These are phyloP conservation scores for Pyricularia pennisetigena DNA, from an alignment of 2,329 filamentous ascomycete genomes.

Conservation along the genomic window DNA sequence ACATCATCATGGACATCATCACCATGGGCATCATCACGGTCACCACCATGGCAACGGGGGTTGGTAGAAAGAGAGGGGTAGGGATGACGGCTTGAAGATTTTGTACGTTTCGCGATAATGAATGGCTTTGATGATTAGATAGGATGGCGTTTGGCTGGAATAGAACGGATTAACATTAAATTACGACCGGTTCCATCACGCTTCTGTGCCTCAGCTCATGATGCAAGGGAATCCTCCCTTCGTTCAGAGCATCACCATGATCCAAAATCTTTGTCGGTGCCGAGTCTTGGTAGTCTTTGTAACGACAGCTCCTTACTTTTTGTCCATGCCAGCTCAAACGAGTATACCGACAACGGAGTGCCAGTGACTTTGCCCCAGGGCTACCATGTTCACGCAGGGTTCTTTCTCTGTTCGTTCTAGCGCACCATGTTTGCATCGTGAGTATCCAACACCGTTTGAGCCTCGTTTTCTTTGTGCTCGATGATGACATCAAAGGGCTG, in stretches of 20 bases:
- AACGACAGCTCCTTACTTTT: background rate
- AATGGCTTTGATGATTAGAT: too few relatives aligned
- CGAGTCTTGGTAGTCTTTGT: background rate
- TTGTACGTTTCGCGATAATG: background rate
- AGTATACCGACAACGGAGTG: background rate
- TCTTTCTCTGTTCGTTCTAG: background rate
- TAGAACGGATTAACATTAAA: background rate
- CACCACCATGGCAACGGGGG: background rate
- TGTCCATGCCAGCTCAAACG: background rate
- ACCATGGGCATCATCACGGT: background rate
- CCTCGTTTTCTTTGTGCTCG: background rate
- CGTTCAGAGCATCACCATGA: background rate
- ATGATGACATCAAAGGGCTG: background rate
- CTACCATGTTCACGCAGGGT: background rate
- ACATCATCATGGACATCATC: conserved; percentile 1
- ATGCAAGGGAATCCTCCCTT: background rate
- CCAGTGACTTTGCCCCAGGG: background rate
- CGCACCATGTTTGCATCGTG: background rate
- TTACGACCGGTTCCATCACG: background rate
- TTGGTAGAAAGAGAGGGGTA: background rate
- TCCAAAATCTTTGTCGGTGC: background rate
- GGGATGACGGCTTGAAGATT: too few relatives aligned
- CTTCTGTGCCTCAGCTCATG: background rate
- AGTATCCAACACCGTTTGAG: background rate
- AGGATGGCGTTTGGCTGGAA: background rate